phyloP scores from a whole-genome alignment of 495 filamentous ascomycete genomes.

The Annulohypoxylon nitens region DNA sequence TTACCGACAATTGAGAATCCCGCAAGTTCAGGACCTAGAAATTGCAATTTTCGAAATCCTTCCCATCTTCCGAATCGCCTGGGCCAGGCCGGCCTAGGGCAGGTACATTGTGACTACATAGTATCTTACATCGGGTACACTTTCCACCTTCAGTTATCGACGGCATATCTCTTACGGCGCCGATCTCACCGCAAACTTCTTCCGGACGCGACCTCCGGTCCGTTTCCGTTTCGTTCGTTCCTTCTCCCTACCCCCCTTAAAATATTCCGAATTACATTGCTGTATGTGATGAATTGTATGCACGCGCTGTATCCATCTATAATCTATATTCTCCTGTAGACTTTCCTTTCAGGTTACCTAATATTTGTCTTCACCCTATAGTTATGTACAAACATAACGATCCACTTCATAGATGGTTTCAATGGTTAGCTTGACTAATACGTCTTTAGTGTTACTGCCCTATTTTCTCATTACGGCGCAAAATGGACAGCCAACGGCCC shows the following conservation, averaged over 20 bases:
- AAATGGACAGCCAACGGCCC: constrained; percentile 25
- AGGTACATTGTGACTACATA: constrained; percentile 18
- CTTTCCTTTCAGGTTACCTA: not conserved
- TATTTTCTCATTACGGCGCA: not conserved
- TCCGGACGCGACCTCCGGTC: constrained; percentile 4
- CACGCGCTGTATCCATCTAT: not conserved
- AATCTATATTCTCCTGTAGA: not conserved
- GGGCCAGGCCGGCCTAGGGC: constrained; percentile 11
- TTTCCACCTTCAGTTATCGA: constrained; percentile 22
- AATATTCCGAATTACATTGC: not conserved
- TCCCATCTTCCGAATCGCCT: not conserved
- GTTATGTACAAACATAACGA: not conserved
- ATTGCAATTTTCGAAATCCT: not conserved
- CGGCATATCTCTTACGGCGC: not conserved
- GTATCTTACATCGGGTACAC: constrained; percentile 25
- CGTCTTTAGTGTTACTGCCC: not conserved
- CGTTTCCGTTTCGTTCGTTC: not conserved
- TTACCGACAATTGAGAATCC: constrained; percentile 7
- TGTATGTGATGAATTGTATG: not conserved
- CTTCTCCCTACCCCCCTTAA: not conserved
- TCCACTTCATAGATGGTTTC: not conserved
- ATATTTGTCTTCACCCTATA: not conserved
- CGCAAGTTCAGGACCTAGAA: not conserved
- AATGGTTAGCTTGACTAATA: not conserved
- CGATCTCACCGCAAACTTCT: constrained; percentile 13